Conservation (phyloP, 2,329 filamentous ascomycete species). For the Cladophialophora psammophila region DNA sequence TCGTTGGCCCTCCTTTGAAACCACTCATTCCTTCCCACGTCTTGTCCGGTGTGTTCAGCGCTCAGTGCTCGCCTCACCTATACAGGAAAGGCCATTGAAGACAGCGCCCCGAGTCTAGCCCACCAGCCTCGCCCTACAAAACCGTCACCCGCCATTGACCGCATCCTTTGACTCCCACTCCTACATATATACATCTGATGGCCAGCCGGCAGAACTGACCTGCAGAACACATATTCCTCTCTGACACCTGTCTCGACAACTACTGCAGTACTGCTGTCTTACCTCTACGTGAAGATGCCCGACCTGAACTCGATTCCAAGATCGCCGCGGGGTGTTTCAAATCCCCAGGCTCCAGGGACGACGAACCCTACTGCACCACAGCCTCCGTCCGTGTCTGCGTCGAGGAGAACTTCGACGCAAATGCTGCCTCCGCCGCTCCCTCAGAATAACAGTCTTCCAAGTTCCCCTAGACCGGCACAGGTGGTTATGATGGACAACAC, state of each 20-base stretch:
- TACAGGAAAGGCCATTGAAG: neutral
- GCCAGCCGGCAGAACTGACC: neutral
- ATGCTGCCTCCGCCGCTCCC: constrained; percentile 54
- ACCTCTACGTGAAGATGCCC: constrained; percentile 50
- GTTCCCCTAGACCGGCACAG: constrained; percentile 40
- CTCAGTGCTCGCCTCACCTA: neutral
- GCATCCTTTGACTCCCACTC: neutral
- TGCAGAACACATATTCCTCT: neutral
- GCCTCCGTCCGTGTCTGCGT: constrained; percentile 39
- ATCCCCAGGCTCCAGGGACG: constrained; percentile 44
- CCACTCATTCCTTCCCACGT: constrained; percentile 9
- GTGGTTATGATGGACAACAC: constrained; percentile 44
- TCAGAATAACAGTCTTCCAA: constrained; percentile 43
- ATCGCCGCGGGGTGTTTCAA: constrained; percentile 45
- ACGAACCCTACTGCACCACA: constrained; percentile 28
- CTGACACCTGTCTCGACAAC: neutral
- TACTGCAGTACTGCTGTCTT: neutral
- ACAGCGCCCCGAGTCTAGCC: neutral
- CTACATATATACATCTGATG: neutral
- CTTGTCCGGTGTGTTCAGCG: neutral
- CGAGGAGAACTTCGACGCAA: constrained; percentile 56
- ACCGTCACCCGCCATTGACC: neutral
- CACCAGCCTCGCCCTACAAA: neutral
- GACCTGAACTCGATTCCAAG: constrained; percentile 56
- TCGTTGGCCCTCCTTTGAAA: constrained; percentile 4